These are phyloP conservation scores for Psilocybe sp. DNA, from an alignment of 768 basidiomycete species.

Conservation along the genomic window DNA sequence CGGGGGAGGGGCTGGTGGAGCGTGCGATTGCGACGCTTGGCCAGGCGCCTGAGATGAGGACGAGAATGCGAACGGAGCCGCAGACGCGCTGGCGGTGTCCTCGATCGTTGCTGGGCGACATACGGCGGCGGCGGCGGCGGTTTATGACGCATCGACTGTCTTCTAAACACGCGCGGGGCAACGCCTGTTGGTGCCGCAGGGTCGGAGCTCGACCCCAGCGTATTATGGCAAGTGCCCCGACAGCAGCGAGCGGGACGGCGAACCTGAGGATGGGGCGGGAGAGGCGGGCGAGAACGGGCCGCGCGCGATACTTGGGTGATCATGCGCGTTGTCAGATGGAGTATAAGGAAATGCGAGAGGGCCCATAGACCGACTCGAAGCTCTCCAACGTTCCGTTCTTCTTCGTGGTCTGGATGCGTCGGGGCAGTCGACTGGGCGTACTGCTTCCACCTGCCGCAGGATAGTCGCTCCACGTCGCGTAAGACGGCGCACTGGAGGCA, in stretches of 20 bases:
- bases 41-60: neutral
- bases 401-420: constrained; percentile 53
- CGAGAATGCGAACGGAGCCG: neutral
- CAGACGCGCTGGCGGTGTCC: neutral
- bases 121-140: too few relatives aligned
- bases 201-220: too few relatives aligned
- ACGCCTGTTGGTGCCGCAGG: too few relatives aligned
- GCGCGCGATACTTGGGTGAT: too few relatives aligned
- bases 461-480: too few relatives aligned
- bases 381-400: neutral
- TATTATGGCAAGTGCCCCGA: too few relatives aligned
- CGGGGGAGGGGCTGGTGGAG: neutral
- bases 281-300: constrained; percentile 14
- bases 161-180: too few relatives aligned
- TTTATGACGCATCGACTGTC: too few relatives aligned
- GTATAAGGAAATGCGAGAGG: neutral
- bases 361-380: constrained; percentile 22
- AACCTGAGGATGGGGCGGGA: constrained; percentile 3
- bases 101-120: too few relatives aligned
- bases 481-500: too few relatives aligned
- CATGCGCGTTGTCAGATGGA: too few relatives aligned
- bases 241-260: neutral
- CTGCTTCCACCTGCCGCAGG: neutral
- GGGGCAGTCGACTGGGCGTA: constrained; percentile 34
- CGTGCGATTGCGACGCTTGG: neutral